Evolutionary conservation across 129 eudicot species (phyloP).

Genomic region (Tanacetum coccineum): DNA sequence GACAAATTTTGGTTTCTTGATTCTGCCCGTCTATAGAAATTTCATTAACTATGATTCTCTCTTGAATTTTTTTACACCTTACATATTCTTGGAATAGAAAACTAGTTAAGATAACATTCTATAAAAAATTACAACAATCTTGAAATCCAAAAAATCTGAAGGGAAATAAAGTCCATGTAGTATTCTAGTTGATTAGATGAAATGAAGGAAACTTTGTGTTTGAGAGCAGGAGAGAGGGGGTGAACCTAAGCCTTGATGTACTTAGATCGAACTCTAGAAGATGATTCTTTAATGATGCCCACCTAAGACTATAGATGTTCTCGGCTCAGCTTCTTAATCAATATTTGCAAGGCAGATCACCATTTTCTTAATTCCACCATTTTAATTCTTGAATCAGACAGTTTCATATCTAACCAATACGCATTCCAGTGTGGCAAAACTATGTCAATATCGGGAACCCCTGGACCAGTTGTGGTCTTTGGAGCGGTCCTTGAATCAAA

Average conservation of each 20-base stretch:
- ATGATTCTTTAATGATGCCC: slow-evolving; percentile 36
- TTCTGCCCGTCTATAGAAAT: too few relatives aligned
- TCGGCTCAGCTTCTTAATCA: slow-evolving; percentile 31
- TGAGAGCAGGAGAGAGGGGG: slow-evolving; percentile 27
- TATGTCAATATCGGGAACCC: slow-evolving; percentile 35
- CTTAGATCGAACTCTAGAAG: slow-evolving; percentile 41
- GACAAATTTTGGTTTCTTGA: too few relatives aligned
- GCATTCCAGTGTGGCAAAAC: slow-evolving; percentile 23
- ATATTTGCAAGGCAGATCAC: slow-evolving; percentile 38
- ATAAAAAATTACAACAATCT: too few relatives aligned
- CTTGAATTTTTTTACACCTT: too few relatives aligned
- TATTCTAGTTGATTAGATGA: too few relatives aligned
- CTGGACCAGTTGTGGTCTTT: slow-evolving; percentile 26
- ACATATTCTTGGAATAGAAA: too few relatives aligned
- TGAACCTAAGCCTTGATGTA: slow-evolving; percentile 27
- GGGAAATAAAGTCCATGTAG: too few relatives aligned
- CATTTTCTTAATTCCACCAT: slow-evolving; percentile 34
- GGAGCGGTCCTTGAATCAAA: slow-evolving; percentile 27
- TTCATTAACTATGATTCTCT: too few relatives aligned
- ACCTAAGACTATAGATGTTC: slow-evolving; percentile 35
- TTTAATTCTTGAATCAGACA: slow-evolving; percentile 30
- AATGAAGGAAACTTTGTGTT: slow-evolving; percentile 40
- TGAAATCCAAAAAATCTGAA: too few relatives aligned
- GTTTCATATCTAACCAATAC: not conserved
- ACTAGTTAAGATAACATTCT: not conserved